Conservation (phyloP, 306 rosid species). For the Amphicarpaea edgeworthii region DNA sequence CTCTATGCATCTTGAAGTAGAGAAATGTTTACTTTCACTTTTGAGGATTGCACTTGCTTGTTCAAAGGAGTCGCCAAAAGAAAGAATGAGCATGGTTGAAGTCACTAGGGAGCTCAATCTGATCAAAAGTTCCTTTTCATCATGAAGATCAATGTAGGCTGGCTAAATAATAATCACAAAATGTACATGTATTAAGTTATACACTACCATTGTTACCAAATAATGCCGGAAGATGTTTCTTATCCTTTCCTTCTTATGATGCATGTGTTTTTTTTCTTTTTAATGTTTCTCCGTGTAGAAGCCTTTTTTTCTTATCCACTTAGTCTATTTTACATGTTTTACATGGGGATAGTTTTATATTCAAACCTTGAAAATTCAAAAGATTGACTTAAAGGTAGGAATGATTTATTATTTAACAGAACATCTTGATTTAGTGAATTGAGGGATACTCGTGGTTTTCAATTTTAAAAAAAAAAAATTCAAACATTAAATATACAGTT, state of each 20-base stretch:
- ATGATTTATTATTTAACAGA: no score
- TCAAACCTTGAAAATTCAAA: no score
- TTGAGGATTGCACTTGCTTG: slow-evolving; percentile 47
- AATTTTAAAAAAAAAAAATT: no score
- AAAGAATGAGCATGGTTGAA: slow-evolving; percentile 44
- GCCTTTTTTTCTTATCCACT: not conserved
- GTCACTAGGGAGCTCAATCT: slow-evolving; percentile 41
- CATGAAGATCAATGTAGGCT: not conserved
- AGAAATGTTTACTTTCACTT: slow-evolving; percentile 37
- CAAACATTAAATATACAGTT: no score
- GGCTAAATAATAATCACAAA: not conserved
- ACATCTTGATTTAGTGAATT: no score
- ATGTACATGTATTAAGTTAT: not conserved
- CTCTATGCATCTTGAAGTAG: not conserved
- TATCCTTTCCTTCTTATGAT: not conserved
- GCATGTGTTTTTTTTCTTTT: not conserved
- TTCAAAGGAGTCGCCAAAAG: slow-evolving; percentile 43
- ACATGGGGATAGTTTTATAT: no score
- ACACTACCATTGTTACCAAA: not conserved
- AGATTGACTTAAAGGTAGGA: no score
- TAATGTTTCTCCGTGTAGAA: not conserved
- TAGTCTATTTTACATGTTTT: not conserved
- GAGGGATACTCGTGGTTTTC: no score
- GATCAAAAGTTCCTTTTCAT: slow-evolving; percentile 23
- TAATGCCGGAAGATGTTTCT: not conserved